A percentile compares a stretch with the other conserved stretches of the same genome.
Evolutionary conservation across 1,139 yeast species (phyloP).

Genomic region (Protomyces macrosporus): DNA sequence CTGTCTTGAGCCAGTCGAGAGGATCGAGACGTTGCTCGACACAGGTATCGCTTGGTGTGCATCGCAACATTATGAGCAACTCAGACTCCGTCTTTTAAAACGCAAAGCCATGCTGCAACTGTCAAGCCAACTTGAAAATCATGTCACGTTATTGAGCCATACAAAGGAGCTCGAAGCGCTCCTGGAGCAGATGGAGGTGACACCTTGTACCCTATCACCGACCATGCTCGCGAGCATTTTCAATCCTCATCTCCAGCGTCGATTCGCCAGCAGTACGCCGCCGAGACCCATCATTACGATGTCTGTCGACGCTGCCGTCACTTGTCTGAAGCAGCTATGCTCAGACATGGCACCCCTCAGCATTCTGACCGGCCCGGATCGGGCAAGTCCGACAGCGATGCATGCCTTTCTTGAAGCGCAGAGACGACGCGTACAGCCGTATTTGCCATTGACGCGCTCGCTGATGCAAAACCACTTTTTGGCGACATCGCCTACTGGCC

Average conservation of each 20-base stretch:
- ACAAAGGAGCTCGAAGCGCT: not conserved
- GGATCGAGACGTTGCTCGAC: not conserved
- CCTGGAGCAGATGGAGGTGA: not conserved
- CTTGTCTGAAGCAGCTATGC: not conserved
- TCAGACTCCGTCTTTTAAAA: not conserved
- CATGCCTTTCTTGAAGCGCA: slow-evolving; percentile 5
- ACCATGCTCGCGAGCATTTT: not conserved
- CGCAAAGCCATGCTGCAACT: slow-evolving; percentile 1
- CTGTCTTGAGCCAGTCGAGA: not conserved
- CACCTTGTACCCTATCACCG: not conserved
- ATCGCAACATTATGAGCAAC: not conserved
- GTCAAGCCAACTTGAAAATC: not conserved
- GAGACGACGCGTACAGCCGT: slow-evolving; percentile 1
- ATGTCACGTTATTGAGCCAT: not conserved
- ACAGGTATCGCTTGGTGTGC: slow-evolving; percentile 3
- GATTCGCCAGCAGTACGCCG: slow-evolving; percentile 24
- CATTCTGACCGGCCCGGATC: not conserved
- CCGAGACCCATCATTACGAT: slow-evolving; percentile 26
- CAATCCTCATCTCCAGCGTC: slow-evolving; percentile 20
- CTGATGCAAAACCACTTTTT: slow-evolving; percentile 12
- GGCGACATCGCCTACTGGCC: not conserved
- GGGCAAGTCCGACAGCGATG: slow-evolving; percentile 7
- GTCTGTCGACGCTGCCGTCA: slow-evolving; percentile 12
- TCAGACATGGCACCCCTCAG: slow-evolving; percentile 11
- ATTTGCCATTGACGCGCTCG: slow-evolving; percentile 7